Evolutionary conservation across 2,329 filamentous ascomycete genomes (phyloP).

Genomic region (Nigrospora sphaerica): DNA sequence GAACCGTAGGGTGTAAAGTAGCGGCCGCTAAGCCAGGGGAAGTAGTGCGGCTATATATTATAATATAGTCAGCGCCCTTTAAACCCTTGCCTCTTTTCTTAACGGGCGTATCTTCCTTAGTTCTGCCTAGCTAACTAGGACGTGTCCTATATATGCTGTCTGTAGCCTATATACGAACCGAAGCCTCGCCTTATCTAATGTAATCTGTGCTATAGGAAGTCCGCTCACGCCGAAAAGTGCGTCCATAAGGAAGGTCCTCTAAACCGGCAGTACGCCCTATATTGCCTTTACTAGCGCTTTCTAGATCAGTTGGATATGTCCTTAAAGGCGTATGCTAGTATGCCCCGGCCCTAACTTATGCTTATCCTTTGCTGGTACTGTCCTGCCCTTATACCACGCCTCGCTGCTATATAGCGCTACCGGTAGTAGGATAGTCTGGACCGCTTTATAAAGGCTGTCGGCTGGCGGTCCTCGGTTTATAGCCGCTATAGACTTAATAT

Average conservation of each 20-base stretch:
- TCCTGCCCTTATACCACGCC: conserved; percentile 2
- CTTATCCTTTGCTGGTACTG: background rate
- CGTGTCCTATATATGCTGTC: background rate
- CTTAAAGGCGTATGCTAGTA: background rate
- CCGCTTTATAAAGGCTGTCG: background rate
- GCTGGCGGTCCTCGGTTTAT: background rate
- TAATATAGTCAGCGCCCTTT: background rate
- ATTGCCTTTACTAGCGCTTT: conserved; percentile 1
- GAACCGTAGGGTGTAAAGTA: background rate
- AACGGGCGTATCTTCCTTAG: background rate
- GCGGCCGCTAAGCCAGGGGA: background rate
- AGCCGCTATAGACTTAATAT: background rate
- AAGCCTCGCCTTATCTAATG: background rate
- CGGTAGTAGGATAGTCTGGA: conserved; percentile 1
- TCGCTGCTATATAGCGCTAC: conserved; percentile 3
- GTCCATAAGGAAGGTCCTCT: background rate
- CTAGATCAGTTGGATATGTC: background rate
- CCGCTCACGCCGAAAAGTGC: background rate
- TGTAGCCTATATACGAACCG: background rate
- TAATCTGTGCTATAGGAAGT: background rate
- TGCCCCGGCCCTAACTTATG: background rate
- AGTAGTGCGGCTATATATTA: background rate
- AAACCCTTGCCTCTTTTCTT: no score
- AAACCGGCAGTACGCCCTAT: conserved; percentile 1
- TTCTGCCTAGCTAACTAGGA: background rate